A percentile compares a stretch with the other conserved stretches of the same genome.
Conservation (phyloP, 225 moss, liverwort and hornwort genomes). For the Antitrichia curtipendula region DNA sequence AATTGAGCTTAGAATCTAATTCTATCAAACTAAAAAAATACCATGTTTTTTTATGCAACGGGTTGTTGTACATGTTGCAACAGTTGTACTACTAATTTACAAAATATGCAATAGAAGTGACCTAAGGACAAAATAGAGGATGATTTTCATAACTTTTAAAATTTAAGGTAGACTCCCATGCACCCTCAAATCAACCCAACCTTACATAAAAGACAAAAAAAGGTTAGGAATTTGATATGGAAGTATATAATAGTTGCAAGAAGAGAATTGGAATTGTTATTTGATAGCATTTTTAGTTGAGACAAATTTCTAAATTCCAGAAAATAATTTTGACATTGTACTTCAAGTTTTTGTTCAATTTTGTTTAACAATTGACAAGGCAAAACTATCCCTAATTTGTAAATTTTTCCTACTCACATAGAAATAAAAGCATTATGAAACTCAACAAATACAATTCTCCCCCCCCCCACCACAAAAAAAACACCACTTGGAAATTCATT, state of each 20-base stretch:
- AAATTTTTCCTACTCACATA: neutral
- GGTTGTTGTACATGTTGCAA: neutral
- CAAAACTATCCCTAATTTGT: neutral
- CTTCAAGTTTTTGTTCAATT: neutral
- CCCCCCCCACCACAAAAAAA: rapidly evolving
- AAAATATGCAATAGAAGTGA: neutral
- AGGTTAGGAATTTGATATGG: too few relatives aligned
- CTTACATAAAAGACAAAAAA: neutral
- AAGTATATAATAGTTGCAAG: neutral
- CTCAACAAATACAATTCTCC: rapidly evolving
- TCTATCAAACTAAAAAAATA: neutral
- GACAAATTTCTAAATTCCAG: rapidly evolving
- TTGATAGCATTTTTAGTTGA: neutral
- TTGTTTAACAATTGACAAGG: neutral
- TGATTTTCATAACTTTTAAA: neutral
- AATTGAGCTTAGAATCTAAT: neutral
- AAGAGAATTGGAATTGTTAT: neutral
- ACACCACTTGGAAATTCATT: rapidly evolving
- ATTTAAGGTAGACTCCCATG: rapidly evolving
- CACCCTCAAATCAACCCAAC: rapidly evolving
- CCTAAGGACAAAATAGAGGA: rapidly evolving
- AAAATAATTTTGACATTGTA: neutral
- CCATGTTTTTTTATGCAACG: rapidly evolving
- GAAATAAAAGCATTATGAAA: neutral
- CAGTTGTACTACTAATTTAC: too few relatives aligned